Evolutionary conservation across 306 rosid genomes (phyloP).

Genomic region (Trifolium dubium): DNA sequence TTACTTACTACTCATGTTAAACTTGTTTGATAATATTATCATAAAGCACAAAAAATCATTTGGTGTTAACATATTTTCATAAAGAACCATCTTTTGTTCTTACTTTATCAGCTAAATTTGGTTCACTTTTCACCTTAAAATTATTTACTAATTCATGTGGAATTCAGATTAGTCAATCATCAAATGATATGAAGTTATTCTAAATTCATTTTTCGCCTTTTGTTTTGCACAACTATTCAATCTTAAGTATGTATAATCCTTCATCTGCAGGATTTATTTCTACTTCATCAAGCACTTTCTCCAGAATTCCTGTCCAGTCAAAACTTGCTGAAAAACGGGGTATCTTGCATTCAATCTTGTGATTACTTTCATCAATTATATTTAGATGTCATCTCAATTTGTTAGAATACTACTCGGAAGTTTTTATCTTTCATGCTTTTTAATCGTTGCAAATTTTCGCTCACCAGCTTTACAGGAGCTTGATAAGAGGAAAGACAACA

Average conservation of each 20-base stretch:
- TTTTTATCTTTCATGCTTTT: constrained; percentile 17
- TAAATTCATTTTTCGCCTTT: too few species aligned
- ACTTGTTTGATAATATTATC: neutral
- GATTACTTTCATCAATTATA: constrained; percentile 25
- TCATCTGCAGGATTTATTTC: constrained; percentile 66
- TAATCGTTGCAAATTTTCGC: constrained; percentile 33
- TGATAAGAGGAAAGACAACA: constrained; percentile 72
- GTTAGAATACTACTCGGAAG: neutral
- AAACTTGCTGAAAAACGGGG: constrained; percentile 83
- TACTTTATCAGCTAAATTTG: too few species aligned
- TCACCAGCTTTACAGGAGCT: constrained; percentile 76
- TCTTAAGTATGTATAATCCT: neutral
- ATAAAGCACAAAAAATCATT: neutral
- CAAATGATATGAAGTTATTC: too few species aligned
- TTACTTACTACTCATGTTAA: constrained; percentile 31
- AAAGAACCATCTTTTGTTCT: too few species aligned
- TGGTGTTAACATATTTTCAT: too few species aligned
- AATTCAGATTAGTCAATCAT: too few species aligned
- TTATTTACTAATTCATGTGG: too few species aligned
- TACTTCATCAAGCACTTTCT: constrained; percentile 85
- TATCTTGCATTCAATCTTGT: constrained; percentile 42
- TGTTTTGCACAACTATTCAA: neutral
- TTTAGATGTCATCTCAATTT: constrained; percentile 26
- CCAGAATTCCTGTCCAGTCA: constrained; percentile 80
- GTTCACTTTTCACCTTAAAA: too few species aligned